Evolutionary conservation across 2,329 filamentous ascomycete genomes (phyloP).

Genomic region (Grosmannia serpens): DNA sequence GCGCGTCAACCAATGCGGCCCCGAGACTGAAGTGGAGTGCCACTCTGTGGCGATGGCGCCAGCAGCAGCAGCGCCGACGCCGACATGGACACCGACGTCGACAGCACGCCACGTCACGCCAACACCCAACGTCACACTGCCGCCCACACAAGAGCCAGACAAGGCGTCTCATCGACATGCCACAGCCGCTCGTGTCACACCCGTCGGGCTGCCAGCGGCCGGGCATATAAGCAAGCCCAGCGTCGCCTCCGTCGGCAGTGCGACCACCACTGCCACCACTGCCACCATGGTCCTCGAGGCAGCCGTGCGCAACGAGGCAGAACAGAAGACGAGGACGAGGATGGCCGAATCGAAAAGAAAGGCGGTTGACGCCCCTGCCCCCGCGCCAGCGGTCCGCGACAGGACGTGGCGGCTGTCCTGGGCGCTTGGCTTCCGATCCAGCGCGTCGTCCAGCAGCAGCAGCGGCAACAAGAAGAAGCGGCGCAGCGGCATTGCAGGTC

Average conservation of each 20-base stretch:
- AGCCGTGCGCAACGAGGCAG: neutral
- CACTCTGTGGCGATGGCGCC: neutral
- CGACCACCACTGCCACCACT: neutral
- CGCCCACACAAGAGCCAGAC: neutral
- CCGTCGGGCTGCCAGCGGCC: neutral
- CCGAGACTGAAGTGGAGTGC: neutral
- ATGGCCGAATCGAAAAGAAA: too few relatives aligned
- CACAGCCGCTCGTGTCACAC: neutral
- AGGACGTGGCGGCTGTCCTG: constrained; percentile 7
- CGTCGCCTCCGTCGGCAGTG: neutral
- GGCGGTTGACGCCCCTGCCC: neutral
- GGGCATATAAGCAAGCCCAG: neutral
- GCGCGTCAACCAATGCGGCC: neutral
- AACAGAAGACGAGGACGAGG: neutral
- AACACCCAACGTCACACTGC: neutral
- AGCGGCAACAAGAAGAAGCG: neutral
- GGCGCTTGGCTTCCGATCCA: constrained; percentile 5
- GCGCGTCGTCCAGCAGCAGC: neutral
- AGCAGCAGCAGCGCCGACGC: neutral
- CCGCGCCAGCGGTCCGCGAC: neutral
- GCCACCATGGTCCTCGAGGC: neutral
- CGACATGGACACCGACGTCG: neutral
- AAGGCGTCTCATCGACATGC: neutral
- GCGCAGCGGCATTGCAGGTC: neutral
- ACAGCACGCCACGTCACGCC: neutral